Percentiles rank a stretch among this genome's conserved stretches.
These are phyloP conservation scores for Musa itinerans DNA, from an alignment of 176 grass and related monocot genomes.

Conservation along the genomic window DNA sequence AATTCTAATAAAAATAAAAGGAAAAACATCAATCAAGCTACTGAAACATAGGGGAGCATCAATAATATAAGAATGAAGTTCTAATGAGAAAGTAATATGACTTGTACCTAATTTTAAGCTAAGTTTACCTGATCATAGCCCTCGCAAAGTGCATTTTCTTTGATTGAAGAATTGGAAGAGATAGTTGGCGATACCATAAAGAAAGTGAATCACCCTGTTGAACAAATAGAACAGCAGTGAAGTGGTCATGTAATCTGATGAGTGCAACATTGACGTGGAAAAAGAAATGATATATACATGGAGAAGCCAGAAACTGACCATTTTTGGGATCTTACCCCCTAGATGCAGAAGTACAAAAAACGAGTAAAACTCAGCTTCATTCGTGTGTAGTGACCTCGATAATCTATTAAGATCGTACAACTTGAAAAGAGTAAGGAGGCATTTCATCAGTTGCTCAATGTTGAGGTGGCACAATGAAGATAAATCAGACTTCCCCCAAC, in stretches of 20 bases:
- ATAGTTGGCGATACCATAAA: conserved; percentile 67
- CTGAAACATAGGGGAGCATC: not conserved
- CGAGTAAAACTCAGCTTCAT: conserved; percentile 69
- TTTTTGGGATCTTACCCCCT: conserved; percentile 58
- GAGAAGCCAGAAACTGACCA: conserved; percentile 36
- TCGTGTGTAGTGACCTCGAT: conserved; percentile 29
- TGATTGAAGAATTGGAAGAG: conserved; percentile 35
- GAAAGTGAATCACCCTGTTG: conserved; percentile 69
- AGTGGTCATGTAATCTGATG: not conserved
- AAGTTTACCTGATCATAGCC: conserved; percentile 63
- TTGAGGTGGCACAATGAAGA: conserved; percentile 75
- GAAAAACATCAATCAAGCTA: not conserved
- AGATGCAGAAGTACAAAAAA: conserved; percentile 87
- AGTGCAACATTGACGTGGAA: conserved; percentile 7
- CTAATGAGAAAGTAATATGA: not conserved
- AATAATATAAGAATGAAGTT: not conserved
- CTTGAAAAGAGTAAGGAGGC: conserved; percentile 60
- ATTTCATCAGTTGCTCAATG: conserved; percentile 88
- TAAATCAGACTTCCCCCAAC: conserved; percentile 38
- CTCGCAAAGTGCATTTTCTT: conserved; percentile 87
- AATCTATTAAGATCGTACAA: conserved; percentile 48
- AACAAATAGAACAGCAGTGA: conserved; percentile 13
- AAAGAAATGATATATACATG: conserved; percentile 6
- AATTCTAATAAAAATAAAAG: not conserved
- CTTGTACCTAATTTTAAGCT: not conserved